Base-by-base conservation (phyloP, 1,139 yeast species). In the Hanseniaspora uvarum region DNA sequence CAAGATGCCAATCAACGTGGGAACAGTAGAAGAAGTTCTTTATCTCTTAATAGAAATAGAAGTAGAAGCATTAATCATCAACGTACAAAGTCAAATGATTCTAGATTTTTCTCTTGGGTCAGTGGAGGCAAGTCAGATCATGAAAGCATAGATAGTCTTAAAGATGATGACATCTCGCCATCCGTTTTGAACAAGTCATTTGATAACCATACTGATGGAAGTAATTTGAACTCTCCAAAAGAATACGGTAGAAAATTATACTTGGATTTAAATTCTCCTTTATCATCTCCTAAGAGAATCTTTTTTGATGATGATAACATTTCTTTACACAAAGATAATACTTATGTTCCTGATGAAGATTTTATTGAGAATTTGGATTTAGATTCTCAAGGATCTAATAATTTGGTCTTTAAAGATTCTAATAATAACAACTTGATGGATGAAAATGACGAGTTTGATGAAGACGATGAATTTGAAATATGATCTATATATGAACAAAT, bases 211-310 rank as follows among this genome's bases (percentile, higher is more conserved):
- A 4, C 4, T n/a, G 47, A 41, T n/a, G 44, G 38, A 26, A 24
- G 14, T 4, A 39, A 19, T 28, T 12, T 41, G 23, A 39, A 46
- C 24, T 31, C 46, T 4, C 41, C 52, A 4, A 41, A 36, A n/a
- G 49, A 48, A 11, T 46, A 63, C 5, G 69, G 69, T 3, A 59
- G 59, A 39, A 62, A 62, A 49, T 61, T 66, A 37, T 66, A 66
- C 51, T 58, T 66, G 26, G 62, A 62, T 26, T 56, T 66, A 26
- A 68, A 68, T 1, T 65, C 69, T 0, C 68, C 68, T 4, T 55
- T 65, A 28, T 59, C 64, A 5, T 65, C 68, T 2, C 68, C 69
- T 5, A 58, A 24, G 18, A 38, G 39, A 16, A 43, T 50, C 5
- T 50, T 50, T 21, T 21, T 12, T 6, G 36, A 33, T 26, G 44